Conservation (phyloP, 164 flowering plant species). For the Tetracentron sinense region DNA sequence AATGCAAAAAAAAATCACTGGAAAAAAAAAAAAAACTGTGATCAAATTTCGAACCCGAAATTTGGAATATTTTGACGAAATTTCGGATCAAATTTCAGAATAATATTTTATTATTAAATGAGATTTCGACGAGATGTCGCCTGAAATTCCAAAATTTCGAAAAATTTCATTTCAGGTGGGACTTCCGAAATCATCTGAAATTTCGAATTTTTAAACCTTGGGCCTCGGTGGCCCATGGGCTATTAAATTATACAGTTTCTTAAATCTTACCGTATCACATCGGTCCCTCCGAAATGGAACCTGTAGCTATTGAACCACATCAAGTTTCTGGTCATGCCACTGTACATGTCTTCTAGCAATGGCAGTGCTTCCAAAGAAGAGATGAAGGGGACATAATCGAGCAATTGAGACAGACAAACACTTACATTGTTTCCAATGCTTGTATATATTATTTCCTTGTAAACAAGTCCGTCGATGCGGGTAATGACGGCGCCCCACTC, state of each 20-base stretch:
- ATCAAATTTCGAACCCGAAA: background rate
- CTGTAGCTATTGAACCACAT: background rate
- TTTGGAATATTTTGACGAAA: too few relatives aligned
- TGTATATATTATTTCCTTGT: background rate
- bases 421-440: background rate
- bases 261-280: too few relatives aligned
- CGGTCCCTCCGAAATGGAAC: background rate
- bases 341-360: background rate
- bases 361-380: background rate
- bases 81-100: too few relatives aligned
- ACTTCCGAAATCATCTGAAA: too few relatives aligned
- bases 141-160: too few relatives aligned
- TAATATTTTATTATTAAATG: too few relatives aligned
- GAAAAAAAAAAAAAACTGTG: too few relatives aligned
- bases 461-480: background rate
- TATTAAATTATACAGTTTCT: too few relatives aligned
- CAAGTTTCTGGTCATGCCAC: background rate
- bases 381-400: background rate
- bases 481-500: background rate
- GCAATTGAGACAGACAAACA: background rate
- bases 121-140: too few relatives aligned
- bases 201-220: background rate
- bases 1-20: too few relatives aligned
- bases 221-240: background rate
- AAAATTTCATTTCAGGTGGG: too few relatives aligned